These are phyloP conservation scores for Exsudoporus frostii DNA, from an alignment of 768 basidiomycete species.

Conservation along the genomic window DNA sequence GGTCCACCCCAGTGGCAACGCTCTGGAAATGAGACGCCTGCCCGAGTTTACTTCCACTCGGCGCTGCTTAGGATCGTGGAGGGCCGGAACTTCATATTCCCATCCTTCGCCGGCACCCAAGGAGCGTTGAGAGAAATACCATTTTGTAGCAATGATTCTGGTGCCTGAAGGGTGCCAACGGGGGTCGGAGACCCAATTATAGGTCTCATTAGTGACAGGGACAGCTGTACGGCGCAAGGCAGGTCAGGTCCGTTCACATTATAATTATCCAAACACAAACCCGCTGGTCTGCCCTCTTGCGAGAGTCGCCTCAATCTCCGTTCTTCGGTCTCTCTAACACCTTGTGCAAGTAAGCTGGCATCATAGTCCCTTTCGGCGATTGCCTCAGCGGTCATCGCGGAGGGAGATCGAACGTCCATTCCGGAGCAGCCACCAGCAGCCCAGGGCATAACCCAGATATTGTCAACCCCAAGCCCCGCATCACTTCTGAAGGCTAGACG, in stretches of 20 bases:
- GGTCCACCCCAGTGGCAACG: slow-evolving; percentile 60
- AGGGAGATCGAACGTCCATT: slow-evolving; percentile 49
- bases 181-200: slow-evolving; percentile 65
- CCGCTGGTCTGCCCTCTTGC: slow-evolving; percentile 56
- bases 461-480: slow-evolving; percentile 68
- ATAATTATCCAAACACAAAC: slow-evolving; percentile 15
- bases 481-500: slow-evolving; percentile 69
- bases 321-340: slow-evolving; percentile 48
- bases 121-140: slow-evolving; percentile 65
- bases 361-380: slow-evolving; percentile 39
- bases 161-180: slow-evolving; percentile 66
- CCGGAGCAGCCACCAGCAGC: slow-evolving; percentile 49
- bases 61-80: slow-evolving; percentile 4
- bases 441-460: slow-evolving; percentile 72
- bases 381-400: slow-evolving; percentile 34
- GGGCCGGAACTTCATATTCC: slow-evolving; percentile 53
- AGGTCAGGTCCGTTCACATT: slow-evolving; percentile 1
- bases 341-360: slow-evolving; percentile 44
- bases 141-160: slow-evolving; percentile 70
- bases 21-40: slow-evolving; percentile 51
- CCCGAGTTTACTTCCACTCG: slow-evolving; percentile 43
- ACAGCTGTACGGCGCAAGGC: slow-evolving; percentile 28
- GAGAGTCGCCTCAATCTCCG: slow-evolving; percentile 48
- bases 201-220: slow-evolving; percentile 71
- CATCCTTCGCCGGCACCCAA: slow-evolving; percentile 73